phyloP scores from a whole-genome alignment of 768 basidiomycete species.

The Trametes villosa region DNA sequence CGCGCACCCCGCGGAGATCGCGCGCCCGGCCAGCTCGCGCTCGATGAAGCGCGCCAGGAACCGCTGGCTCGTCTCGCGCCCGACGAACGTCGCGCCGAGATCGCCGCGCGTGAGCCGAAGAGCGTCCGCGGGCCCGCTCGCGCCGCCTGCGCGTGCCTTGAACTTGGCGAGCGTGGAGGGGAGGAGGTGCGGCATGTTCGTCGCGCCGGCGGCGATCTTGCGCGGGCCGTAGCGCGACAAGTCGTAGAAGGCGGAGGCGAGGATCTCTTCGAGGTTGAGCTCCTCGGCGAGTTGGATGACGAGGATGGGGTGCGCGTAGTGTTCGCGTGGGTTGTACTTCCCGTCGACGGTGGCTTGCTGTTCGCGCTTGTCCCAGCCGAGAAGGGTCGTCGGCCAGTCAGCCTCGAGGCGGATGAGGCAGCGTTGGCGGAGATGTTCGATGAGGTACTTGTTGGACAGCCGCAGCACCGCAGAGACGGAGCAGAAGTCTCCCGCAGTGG shows the following conservation, averaged over 20 bases:
- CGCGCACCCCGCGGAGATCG: conserved; percentile 53
- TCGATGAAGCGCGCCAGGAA: conserved; percentile 66
- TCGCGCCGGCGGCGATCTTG: conserved; percentile 62
- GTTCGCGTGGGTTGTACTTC: conserved; percentile 61
- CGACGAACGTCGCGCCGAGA: conserved; percentile 52
- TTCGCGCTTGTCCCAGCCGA: conserved; percentile 73
- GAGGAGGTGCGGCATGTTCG: conserved; percentile 32
- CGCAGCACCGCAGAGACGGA: conserved; percentile 67
- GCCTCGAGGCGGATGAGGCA: conserved; percentile 60
- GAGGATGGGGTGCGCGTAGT: conserved; percentile 68
- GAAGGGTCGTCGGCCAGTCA: conserved; percentile 72
- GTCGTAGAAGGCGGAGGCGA: conserved; percentile 78
- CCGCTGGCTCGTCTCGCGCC: conserved; percentile 67
- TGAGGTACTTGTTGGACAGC: conserved; percentile 76
- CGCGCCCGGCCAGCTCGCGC: conserved; percentile 53
- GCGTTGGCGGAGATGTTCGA: conserved; percentile 63
- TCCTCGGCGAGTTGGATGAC: conserved; percentile 72
- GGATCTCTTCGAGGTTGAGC: conserved; percentile 56
- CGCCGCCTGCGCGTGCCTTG: conserved; percentile 11
- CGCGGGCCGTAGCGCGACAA: conserved; percentile 74
- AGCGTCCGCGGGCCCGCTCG: conserved; percentile 13
- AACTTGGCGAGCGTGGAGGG: conserved; percentile 23
- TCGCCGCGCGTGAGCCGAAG: conserved; percentile 43
- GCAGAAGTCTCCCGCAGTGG: conserved; percentile 58
- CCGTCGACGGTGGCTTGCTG: conserved; percentile 50